phyloP scores from a whole-genome alignment of 129 eudicot species.

The Artemisia argyi region DNA sequence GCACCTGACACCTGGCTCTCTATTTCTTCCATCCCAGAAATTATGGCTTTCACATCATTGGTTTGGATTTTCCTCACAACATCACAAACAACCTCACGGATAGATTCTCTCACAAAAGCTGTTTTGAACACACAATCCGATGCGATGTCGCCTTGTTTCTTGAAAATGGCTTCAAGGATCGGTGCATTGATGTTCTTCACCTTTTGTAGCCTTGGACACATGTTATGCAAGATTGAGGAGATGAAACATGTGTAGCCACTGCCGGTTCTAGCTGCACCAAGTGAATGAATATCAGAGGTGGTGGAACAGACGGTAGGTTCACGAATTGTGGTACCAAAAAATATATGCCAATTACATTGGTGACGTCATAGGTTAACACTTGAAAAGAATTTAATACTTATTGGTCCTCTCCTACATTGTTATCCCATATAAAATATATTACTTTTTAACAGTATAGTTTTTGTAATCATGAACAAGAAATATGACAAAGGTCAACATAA shows the following conservation, averaged over 20 bases:
- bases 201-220: not conserved
- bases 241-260: not conserved
- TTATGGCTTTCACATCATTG: not conserved
- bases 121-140: not conserved
- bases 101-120: not conserved
- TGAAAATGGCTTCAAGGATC: not conserved
- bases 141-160: not conserved
- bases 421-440: not conserved
- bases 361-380: no score
- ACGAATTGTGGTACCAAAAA: no score
- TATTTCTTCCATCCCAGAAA: not conserved
- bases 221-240: not conserved
- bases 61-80: not conserved
- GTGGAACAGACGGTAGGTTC: not conserved
- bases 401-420: no score
- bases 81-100: not conserved
- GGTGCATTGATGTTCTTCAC: not conserved
- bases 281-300: not conserved
- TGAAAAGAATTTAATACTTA: no score
- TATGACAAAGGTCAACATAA: not conserved
- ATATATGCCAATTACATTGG: no score
- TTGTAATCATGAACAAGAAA: not conserved
- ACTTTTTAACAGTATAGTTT: not conserved
- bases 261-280: not conserved
- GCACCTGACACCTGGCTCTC: not conserved